A percentile compares a stretch with the other conserved stretches of the same genome.
Evolutionary conservation across 1,139 yeast species (phyloP).

Genomic region (Kluyveromyces marxianus): DNA sequence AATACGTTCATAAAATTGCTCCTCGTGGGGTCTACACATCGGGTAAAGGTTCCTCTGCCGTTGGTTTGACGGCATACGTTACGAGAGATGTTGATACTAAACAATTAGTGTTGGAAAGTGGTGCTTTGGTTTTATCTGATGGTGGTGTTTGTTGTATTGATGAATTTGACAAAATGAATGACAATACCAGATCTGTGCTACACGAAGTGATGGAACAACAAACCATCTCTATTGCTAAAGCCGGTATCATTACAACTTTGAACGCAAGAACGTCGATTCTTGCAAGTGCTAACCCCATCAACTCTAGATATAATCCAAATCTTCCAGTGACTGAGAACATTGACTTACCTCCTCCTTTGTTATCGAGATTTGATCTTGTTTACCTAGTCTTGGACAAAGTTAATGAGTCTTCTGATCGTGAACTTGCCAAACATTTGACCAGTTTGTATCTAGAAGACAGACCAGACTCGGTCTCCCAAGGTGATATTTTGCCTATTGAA

Average conservation of each 20-base stretch:
- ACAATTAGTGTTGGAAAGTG: conserved; percentile 95
- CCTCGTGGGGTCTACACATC: conserved; percentile 96
- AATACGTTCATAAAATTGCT: conserved; percentile 89
- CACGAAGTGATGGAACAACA: conserved; percentile 99
- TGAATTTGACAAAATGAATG: conserved; percentile 97
- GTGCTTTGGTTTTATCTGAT: conserved; percentile 98
- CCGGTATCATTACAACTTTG: conserved; percentile 93
- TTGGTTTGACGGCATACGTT: conserved; percentile 97
- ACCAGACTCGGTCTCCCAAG: conserved; percentile 60
- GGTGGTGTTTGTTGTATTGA: conserved; percentile 99
- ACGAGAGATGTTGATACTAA: conserved; percentile 84
- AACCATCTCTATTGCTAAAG: conserved; percentile 95
- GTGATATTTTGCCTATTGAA: conserved; percentile 75
- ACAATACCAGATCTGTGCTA: conserved; percentile 84
- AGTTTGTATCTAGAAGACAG: conserved; percentile 85
- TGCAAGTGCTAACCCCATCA: conserved; percentile 97
- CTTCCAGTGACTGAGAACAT: conserved; percentile 91
- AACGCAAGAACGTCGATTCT: conserved; percentile 93
- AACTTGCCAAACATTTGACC: conserved; percentile 84
- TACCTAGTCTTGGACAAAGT: conserved; percentile 88
- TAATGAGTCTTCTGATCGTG: conserved; percentile 76
- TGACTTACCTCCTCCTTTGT: conserved; percentile 90
- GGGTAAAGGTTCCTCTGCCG: conserved; percentile 99
- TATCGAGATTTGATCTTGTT: conserved; percentile 91
- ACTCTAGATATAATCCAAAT: conserved; percentile 87